These are phyloP conservation scores for Crithidia bombi DNA, from an alignment of 208 protist genomes.

Conservation along the genomic window DNA sequence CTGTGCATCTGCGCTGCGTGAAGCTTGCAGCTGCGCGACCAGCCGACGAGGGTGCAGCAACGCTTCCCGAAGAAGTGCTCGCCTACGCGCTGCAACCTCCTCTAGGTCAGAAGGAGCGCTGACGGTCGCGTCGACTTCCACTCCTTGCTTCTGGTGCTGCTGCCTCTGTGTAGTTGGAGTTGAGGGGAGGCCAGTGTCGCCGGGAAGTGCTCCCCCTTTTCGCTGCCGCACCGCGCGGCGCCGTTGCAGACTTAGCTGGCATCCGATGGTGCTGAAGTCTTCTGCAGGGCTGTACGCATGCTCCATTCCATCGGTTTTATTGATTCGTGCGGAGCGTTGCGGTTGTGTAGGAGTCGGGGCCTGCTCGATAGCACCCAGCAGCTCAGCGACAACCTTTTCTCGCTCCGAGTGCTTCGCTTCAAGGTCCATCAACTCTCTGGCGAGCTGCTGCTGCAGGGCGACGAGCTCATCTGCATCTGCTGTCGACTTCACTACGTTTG, in stretches of 20 bases:
- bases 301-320: background rate
- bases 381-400: background rate
- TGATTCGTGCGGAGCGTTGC: too few relatives aligned
- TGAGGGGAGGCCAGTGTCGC: background rate
- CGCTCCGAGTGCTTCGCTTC: background rate
- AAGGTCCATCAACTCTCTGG: background rate
- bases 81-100: background rate
- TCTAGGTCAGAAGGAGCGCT: background rate
- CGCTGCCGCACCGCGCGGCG: background rate
- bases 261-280: background rate
- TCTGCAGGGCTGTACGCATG: background rate
- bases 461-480: background rate
- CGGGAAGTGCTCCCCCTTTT: background rate
- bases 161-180: background rate
- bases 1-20: background rate
- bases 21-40: background rate
- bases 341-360: background rate
- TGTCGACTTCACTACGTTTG: background rate
- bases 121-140: background rate
- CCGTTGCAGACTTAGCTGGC: background rate
- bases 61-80: background rate
- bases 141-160: background rate
- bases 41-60: slow-evolving; percentile 3
- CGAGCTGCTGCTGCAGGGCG: background rate
- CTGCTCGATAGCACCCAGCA: slow-evolving; percentile 1